Evolutionary conservation across 495 filamentous ascomycete genomes (phyloP).

Genomic region (Neurospora pannonica): DNA sequence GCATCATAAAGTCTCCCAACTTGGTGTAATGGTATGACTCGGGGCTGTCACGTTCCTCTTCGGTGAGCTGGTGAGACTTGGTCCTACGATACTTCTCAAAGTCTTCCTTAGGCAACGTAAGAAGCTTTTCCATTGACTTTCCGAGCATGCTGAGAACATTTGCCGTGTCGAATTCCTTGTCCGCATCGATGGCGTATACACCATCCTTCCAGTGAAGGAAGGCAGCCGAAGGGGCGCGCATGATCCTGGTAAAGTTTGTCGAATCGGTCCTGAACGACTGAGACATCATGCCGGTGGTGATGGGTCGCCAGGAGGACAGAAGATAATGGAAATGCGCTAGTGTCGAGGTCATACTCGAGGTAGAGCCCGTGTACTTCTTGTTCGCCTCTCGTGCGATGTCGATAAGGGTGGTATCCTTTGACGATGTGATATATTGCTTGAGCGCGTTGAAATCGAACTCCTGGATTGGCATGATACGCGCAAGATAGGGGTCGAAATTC

Average conservation of each 20-base stretch:
- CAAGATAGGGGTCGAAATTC: slow-evolving; percentile 93
- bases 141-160: slow-evolving; percentile 86
- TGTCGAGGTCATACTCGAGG: slow-evolving; percentile 87
- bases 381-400: slow-evolving; percentile 50
- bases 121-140: slow-evolving; percentile 89
- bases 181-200: slow-evolving; percentile 90
- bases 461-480: slow-evolving; percentile 77
- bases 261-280: slow-evolving; percentile 50
- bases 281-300: slow-evolving; percentile 59
- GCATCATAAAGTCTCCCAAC: slow-evolving; percentile 83
- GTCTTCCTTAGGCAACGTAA: slow-evolving; percentile 71
- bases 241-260: slow-evolving; percentile 59
- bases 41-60: slow-evolving; percentile 53
- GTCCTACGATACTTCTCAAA: slow-evolving; percentile 74
- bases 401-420: slow-evolving; percentile 62
- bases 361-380: slow-evolving; percentile 90
- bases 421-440: slow-evolving; percentile 80
- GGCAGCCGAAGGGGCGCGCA: slow-evolving; percentile 63
- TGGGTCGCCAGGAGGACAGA: slow-evolving; percentile 68
- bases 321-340: slow-evolving; percentile 90
- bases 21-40: slow-evolving; percentile 87
- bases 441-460: slow-evolving; percentile 89
- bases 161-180: slow-evolving; percentile 81
- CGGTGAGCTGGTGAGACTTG: slow-evolving; percentile 51
- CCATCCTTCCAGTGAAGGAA: slow-evolving; percentile 81